Base-by-base conservation (phyloP, 495 filamentous ascomycete genomes). In the Venustampulla echinocandica region DNA sequence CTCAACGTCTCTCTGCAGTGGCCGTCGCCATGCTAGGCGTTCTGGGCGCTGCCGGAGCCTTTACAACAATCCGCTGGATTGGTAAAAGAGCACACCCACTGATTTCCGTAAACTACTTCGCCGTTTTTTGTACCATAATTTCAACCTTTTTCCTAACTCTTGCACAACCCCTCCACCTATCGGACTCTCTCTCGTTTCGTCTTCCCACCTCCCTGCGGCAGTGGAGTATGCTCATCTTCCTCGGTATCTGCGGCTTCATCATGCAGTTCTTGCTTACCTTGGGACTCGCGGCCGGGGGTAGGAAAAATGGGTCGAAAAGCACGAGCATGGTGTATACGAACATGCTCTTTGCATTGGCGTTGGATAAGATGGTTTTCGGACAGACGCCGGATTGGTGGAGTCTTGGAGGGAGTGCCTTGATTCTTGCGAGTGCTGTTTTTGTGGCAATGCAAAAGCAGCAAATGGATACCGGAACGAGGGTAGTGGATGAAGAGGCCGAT, bases 291-390 rank as follows among this genome's bases (percentile, higher is more conserved):
- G 76, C 81, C 58, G 75, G 79, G 15, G 54, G 39, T 1, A 46
- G 39, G 36, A 85, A 73, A 46, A 67, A 65, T 44, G 77, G 79
- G 5, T 79, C 80, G 17, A 73, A 85, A 18, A 89, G 89, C 2
- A 93, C 84, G 4, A 87, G 83, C 17, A 94, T 95, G 87, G 69
- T 87, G 3, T 97, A 95, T 59, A 87, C 80, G 35, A 84, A 93
- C 61, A 90, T 97, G 85, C 60, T 97, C 27, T 95, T 95, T 61
- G 90, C 90, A 10, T 67, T 94, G 13, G 75, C 75, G 11, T 89
- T 87, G 57, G 90, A 97, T 59, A 77, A 79, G 46, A 65, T 83
- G 39, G 66, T 96, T 10, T 96, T 83, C 70, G 82, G 84, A 1
- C 77, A 73, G 19, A 77, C 70, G 11, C 81, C 92, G 39, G 76